Conservation (phyloP, 1,284 basidiomycete species). For the Jaminaea rosea region DNA sequence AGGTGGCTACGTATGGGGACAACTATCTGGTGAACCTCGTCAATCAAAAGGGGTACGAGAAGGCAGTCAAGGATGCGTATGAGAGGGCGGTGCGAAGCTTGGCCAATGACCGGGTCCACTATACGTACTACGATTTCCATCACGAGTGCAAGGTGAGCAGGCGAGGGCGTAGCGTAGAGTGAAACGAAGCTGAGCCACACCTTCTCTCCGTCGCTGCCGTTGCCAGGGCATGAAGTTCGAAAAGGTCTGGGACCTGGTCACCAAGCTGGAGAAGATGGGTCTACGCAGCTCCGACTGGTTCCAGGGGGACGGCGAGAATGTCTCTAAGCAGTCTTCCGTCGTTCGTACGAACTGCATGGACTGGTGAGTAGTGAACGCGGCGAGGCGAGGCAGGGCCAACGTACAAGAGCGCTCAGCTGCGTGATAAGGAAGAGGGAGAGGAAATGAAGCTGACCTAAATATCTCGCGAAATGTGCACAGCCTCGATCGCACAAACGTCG, state of each 20-base stretch:
- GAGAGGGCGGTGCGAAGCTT: slow-evolving; percentile 64
- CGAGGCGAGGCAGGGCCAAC: neutral
- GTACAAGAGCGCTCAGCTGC: neutral
- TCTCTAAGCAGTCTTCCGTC: slow-evolving; percentile 47
- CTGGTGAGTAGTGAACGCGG: slow-evolving; percentile 60
- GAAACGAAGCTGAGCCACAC: too few species aligned
- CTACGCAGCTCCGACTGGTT: slow-evolving; percentile 64
- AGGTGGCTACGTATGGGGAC: slow-evolving; percentile 68
- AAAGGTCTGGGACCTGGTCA: slow-evolving; percentile 73
- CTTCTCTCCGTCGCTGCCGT: too few species aligned
- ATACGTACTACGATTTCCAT: slow-evolving; percentile 97
- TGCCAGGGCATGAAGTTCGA: slow-evolving; percentile 93
- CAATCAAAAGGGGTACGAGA: slow-evolving; percentile 89
- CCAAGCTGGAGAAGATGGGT: slow-evolving; percentile 62
- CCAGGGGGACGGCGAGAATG: slow-evolving; percentile 3
- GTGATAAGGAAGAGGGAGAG: too few species aligned
- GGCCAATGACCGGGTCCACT: slow-evolving; percentile 63
- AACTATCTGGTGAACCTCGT: slow-evolving; percentile 83
- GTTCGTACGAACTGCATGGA: slow-evolving; percentile 64
- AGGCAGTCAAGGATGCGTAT: slow-evolving; percentile 90
- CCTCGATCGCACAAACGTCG: slow-evolving; percentile 79
- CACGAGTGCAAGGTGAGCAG: slow-evolving; percentile 92
- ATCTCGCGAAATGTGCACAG: neutral
- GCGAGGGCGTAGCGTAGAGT: too few species aligned
- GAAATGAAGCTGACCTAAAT: neutral